phyloP scores from a whole-genome alignment of 495 filamentous ascomycete species.

The Penicilliopsis zonata region DNA sequence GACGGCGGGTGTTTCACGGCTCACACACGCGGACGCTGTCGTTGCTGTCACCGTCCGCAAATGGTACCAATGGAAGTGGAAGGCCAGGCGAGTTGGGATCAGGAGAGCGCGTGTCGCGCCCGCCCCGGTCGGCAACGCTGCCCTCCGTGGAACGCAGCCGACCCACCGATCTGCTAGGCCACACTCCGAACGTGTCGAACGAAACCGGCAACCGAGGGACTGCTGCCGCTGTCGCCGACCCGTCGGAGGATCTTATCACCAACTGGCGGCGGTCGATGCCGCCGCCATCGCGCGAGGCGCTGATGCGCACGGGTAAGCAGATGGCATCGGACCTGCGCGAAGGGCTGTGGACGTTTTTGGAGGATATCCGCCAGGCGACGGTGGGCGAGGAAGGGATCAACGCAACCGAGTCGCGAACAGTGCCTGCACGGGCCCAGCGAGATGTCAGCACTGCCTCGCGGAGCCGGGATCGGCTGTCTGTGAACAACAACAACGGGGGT shows the following conservation, averaged over 20 bases:
- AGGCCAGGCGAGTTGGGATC: not conserved
- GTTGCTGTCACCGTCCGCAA: constrained; percentile 60
- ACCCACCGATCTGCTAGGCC: constrained; percentile 9
- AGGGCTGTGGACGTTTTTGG: constrained; percentile 92
- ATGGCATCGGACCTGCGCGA: constrained; percentile 83
- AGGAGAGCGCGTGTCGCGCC: constrained; percentile 24
- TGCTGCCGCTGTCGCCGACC: constrained; percentile 13
- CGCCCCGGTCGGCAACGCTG: constrained; percentile 33
- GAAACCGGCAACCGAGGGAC: no score
- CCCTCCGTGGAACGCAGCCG: constrained; percentile 29
- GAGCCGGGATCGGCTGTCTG: constrained; percentile 28
- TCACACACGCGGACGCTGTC: constrained; percentile 76
- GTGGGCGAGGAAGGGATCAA: constrained; percentile 82
- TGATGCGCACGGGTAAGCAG: constrained; percentile 63
- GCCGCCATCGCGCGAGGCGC: constrained; percentile 37
- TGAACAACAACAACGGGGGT: constrained; percentile 18
- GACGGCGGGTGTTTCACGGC: constrained; percentile 53
- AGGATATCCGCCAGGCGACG: constrained; percentile 88
- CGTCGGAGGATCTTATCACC: constrained; percentile 21
- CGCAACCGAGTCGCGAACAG: constrained; percentile 34
- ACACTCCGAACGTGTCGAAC: no score
- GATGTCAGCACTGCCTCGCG: constrained; percentile 22
- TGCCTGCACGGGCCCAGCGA: constrained; percentile 19
- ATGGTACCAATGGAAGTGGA: constrained; percentile 17
- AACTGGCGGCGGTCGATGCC: constrained; percentile 33